Evolutionary conservation across 495 filamentous ascomycete genomes (phyloP).

Genomic region (Neurospora sp.): DNA sequence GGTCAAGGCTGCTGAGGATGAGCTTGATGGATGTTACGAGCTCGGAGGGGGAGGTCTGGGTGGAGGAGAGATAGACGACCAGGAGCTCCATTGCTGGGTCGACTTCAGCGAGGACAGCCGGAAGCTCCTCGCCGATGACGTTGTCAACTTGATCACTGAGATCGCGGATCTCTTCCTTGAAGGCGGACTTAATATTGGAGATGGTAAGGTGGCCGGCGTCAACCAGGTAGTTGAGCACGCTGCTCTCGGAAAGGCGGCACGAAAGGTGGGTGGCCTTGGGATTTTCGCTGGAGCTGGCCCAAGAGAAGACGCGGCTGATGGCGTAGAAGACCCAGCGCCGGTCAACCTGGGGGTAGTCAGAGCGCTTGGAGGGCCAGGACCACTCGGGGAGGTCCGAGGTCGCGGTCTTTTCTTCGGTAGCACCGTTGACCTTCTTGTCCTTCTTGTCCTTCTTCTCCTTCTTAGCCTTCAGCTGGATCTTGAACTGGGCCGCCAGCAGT

Average conservation of each 20-base stretch:
- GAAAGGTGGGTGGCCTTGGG: slow-evolving; percentile 28
- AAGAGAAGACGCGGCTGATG: slow-evolving; percentile 39
- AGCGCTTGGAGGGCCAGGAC: slow-evolving; percentile 29
- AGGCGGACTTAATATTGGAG: slow-evolving; percentile 50
- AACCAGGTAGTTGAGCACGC: slow-evolving; percentile 52
- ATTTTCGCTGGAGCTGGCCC: slow-evolving; percentile 22
- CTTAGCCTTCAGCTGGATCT: slow-evolving; percentile 18
- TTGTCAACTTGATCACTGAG: slow-evolving; percentile 22
- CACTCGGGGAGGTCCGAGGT: slow-evolving; percentile 16
- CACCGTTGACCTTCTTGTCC: slow-evolving; percentile 6
- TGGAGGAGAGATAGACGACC: slow-evolving; percentile 43
- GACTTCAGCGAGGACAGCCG: slow-evolving; percentile 46
- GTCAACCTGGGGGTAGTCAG: slow-evolving; percentile 35
- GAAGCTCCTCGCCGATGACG: slow-evolving; percentile 46
- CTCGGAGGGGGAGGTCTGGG: slow-evolving; percentile 36
- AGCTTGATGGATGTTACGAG: slow-evolving; percentile 37
- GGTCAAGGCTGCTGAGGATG: slow-evolving; percentile 41
- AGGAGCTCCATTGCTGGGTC: slow-evolving; percentile 53
- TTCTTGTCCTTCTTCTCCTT: slow-evolving; percentile 10
- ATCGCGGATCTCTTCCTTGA: slow-evolving; percentile 40
- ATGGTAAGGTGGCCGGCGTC: slow-evolving; percentile 50
- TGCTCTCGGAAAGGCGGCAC: slow-evolving; percentile 39
- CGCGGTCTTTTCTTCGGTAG: neutral
- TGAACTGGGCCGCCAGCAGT: slow-evolving; percentile 35
- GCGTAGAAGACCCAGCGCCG: slow-evolving; percentile 44